Base-by-base conservation (phyloP, 106 monocot species). In the Acanthochlamys bracteata region DNA sequence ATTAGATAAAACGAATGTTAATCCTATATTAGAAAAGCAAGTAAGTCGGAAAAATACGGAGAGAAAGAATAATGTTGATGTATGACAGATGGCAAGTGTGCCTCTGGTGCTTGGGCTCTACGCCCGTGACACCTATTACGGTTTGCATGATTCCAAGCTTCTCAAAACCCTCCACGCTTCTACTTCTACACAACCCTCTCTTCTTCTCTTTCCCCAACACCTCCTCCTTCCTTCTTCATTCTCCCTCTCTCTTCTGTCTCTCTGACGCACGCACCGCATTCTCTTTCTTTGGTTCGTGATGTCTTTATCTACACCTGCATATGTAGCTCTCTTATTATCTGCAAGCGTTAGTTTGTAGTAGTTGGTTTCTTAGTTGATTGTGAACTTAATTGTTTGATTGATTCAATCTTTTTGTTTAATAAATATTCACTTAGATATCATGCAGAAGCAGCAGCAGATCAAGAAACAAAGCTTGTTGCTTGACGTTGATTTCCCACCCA, bases 101-200 rank as follows among this genome's bases (percentile, higher is more conserved):
- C 2, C 6, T 2, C 49, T 14, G 2, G 17, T 12, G 49, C 49
- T 49, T 49, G 12, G 9, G 15, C 17, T 12, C 49, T 14, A 49
- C 49, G 49, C 49, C 49, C 6, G 1, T 49, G 49, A 49, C 49
- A 49, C 49, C 49, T 49, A 49, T 49, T 21, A 55, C 0, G 7
- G 16, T 55, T 55, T 55, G 55, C 55, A 55, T 55, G 22, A 55
- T 22, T 55, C 55, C 55, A 15, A 55, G n/a, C n/a, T 55, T 55
- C n/a, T 17, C 3, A 55, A 20, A 55, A 22, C 20, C 22, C 7
- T 55, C 55, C 55, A 55, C 55, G 55, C n/a, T 10, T 20, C 12
- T 22, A 13, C 12, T 55, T 19, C 55, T 55, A 13, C 51, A 13
- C 13, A 51, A 51, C 51, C 51, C 51, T 51, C n/a, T 51, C 51